phyloP scores from a whole-genome alignment of 2,329 filamentous ascomycete species.

The Herpomyces periplanetae region DNA sequence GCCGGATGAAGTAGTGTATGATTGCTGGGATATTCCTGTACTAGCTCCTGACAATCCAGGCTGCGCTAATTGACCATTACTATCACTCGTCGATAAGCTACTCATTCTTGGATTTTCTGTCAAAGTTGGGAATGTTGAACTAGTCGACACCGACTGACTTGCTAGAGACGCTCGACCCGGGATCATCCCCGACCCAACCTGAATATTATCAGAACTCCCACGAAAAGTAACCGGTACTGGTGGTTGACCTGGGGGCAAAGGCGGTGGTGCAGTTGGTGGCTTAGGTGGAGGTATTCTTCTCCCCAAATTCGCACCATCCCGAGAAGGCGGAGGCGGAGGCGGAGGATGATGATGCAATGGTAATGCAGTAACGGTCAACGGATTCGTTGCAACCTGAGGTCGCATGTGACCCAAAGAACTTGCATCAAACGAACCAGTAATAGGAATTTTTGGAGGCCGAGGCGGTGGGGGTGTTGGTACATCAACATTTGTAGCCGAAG shows the following conservation, averaged over 20 bases:
- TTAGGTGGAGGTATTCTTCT: slow-evolving; percentile 8
- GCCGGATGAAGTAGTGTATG: slow-evolving; percentile 9
- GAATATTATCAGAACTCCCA: slow-evolving; percentile 5
- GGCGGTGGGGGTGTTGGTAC: slow-evolving; percentile 18
- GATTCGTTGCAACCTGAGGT: slow-evolving; percentile 8
- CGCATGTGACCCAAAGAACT: slow-evolving; percentile 8
- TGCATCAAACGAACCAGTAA: slow-evolving; percentile 6
- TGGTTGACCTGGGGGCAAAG: slow-evolving; percentile 6
- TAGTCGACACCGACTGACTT: neutral
- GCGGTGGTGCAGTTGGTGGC: slow-evolving; percentile 6
- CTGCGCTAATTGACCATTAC: no score
- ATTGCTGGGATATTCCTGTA: slow-evolving; percentile 3
- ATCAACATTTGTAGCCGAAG: slow-evolving; percentile 6
- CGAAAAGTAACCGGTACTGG: slow-evolving; percentile 8
- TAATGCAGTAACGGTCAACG: slow-evolving; percentile 7
- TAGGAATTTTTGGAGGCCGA: slow-evolving; percentile 11
- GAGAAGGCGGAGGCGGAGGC: slow-evolving; percentile 6
- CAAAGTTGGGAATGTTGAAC: neutral
- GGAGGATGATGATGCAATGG: slow-evolving; percentile 8
- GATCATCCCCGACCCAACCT: no score
- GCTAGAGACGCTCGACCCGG: slow-evolving; percentile 6
- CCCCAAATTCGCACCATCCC: slow-evolving; percentile 6
- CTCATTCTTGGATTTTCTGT: slow-evolving; percentile 1
- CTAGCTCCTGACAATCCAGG: slow-evolving; percentile 8
- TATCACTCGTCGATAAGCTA: no score